A percentile compares a stretch with the other conserved stretches of the same genome.
Conservation (phyloP, 345 rosid genomes). For the Euphorbia peplus region DNA sequence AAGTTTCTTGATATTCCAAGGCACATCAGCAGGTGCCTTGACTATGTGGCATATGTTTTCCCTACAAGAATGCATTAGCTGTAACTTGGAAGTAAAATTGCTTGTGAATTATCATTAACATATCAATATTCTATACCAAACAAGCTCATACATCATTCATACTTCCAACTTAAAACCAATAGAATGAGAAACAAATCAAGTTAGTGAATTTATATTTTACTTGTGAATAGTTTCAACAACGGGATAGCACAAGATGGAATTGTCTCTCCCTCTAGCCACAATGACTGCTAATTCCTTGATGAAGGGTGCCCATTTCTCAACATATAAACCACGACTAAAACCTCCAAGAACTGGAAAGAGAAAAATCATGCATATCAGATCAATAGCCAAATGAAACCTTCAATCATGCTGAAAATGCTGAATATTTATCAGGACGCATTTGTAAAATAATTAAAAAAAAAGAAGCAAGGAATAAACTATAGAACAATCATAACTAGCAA, state of each 20-base stretch:
- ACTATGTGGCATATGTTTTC: slow-evolving; percentile 96
- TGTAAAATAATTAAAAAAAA: neutral
- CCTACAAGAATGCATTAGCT: slow-evolving; percentile 41
- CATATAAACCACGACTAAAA: slow-evolving; percentile 61
- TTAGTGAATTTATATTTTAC: slow-evolving; percentile 33
- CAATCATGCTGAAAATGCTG: neutral
- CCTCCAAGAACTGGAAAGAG: slow-evolving; percentile 78
- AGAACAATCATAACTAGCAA: neutral
- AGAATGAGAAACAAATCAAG: neutral
- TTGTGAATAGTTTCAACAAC: slow-evolving; percentile 95
- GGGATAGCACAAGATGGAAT: slow-evolving; percentile 77
- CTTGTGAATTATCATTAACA: neutral
- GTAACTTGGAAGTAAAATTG: neutral
- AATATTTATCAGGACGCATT: neutral
- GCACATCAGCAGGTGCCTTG: slow-evolving; percentile 81
- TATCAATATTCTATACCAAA: neutral
- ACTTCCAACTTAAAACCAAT: neutral
- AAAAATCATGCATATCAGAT: slow-evolving; percentile 7
- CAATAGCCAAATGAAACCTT: neutral
- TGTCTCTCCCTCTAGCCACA: slow-evolving; percentile 88
- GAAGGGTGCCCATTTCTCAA: slow-evolving; percentile 97
- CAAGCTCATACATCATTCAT: neutral
- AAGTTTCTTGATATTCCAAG: slow-evolving; percentile 74
- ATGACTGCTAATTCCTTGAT: slow-evolving; percentile 93
- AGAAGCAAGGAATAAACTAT: too few species aligned